A percentile compares a stretch with the other conserved stretches of the same genome.
These are phyloP conservation scores for Trichoderma koningiopsis DNA, from an alignment of 2,329 filamentous ascomycete species.

Conservation along the genomic window DNA sequence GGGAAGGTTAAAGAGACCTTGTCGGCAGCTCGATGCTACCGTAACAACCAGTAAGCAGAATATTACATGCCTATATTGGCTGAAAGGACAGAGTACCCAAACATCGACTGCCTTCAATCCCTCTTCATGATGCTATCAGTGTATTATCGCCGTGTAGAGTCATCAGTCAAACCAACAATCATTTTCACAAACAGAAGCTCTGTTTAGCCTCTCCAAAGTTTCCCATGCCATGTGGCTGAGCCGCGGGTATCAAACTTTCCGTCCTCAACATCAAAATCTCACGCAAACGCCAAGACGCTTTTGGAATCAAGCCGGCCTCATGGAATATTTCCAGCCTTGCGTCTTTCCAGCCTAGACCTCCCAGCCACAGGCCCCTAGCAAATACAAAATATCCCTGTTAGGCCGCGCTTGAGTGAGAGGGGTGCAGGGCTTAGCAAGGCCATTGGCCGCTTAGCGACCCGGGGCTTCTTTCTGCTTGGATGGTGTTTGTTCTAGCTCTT, in stretches of 20 bases:
- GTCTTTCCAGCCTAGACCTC: slow-evolving; percentile 3
- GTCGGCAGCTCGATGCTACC: neutral
- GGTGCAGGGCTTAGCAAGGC: slow-evolving; percentile 1
- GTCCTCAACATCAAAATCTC: neutral
- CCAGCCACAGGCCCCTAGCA: neutral
- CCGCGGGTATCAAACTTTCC: slow-evolving; percentile 13
- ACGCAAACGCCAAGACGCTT: slow-evolving; percentile 3
- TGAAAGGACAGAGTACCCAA: neutral
- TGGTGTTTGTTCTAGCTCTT: neutral
- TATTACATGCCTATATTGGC: neutral
- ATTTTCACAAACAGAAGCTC: neutral
- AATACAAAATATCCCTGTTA: slow-evolving; percentile 11
- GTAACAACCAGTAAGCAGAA: neutral
- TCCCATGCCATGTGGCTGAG: slow-evolving; percentile 12
- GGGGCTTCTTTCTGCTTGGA: neutral
- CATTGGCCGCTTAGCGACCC: neutral
- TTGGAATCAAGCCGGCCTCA: slow-evolving; percentile 6
- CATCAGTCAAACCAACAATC: neutral
- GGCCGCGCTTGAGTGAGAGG: neutral
- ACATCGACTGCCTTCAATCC: neutral
- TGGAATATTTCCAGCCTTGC: neutral
- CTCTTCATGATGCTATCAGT: neutral
- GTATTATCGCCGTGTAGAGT: neutral
- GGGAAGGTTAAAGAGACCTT: neutral
- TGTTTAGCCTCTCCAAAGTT: neutral